Base-by-base conservation (phyloP, 768 basidiomycete species). In the Punctularia strigosozonata region DNA sequence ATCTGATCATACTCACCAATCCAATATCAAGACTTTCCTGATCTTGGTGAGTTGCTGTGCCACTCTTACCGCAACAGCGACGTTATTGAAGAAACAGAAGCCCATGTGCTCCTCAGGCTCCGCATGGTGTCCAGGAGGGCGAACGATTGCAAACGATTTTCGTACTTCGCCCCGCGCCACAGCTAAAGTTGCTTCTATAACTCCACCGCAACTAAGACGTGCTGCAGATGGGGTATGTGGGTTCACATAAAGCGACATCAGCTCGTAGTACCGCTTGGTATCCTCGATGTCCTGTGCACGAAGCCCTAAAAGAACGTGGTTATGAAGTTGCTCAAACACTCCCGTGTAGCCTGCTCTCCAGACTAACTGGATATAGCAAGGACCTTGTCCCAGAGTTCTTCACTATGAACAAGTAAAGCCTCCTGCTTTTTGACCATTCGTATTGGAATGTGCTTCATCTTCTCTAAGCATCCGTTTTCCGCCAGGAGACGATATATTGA, bases 61-160 rank as follows among this genome's bases (percentile, higher is more conserved):
- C 19, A 90, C 84, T 50, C 77, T 75, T 15, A 88, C 74, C 1
- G 92, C 92, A 13, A 99, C 85, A 1, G 95, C 83, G 24, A 94
- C 91, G 53, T 99, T 99, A 59, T 99, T 99, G 65, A 91, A 95
- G 65, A 99, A 95, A 60, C 95, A 98, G 58, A 99, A 99, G 1
- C 95, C 95, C 92, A 98, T 97, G 46, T 89, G 86, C 54, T 92
- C 84, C 46, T 95, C 88, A 4, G 95, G 95, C 55, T 99, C 95
- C 5, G 95, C 92, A 52, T 99, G 95, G 55, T 99, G 95, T 1
- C 95, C 95, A 0, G 95, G 95, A 10, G 95, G 95, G 38, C 95
- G 75, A 25, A 98, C 92, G 44, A 98, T 88, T 2, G 95, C 95
- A 54, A 99, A 83, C 0, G 85, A 70, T 57, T 92, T 97, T 50